These are phyloP conservation scores for Reutealis trisperma DNA, from an alignment of 345 rosid species.

Conservation along the genomic window DNA sequence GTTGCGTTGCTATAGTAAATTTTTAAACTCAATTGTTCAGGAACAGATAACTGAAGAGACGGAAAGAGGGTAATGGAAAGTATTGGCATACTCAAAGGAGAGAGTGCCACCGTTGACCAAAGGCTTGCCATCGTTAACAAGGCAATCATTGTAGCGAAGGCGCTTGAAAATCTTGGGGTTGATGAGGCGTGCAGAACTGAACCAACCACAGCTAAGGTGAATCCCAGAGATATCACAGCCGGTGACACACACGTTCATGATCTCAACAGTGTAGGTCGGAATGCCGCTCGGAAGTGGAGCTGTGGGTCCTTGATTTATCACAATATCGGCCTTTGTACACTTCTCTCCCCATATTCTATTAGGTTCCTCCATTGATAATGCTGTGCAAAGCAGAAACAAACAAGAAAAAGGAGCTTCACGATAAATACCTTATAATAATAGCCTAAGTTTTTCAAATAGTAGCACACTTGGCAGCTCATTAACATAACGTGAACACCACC, in stretches of 20 bases:
- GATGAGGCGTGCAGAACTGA: slow-evolving; percentile 72
- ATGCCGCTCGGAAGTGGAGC: slow-evolving; percentile 71
- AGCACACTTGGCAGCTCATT: slow-evolving; percentile 11
- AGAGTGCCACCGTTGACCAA: slow-evolving; percentile 54
- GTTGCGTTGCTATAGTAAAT: background rate
- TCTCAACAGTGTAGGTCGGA: slow-evolving; percentile 79
- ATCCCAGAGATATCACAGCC: slow-evolving; percentile 72
- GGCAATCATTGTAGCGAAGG: slow-evolving; percentile 76
- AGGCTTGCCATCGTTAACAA: slow-evolving; percentile 82
- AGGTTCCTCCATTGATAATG: slow-evolving; percentile 41
- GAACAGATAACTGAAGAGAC: slow-evolving; percentile 66
- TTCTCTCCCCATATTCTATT: slow-evolving; percentile 56
- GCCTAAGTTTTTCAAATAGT: background rate
- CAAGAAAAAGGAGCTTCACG: background rate
- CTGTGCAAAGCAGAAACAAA: slow-evolving; percentile 18
- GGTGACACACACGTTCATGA: slow-evolving; percentile 58
- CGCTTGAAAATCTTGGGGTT: slow-evolving; percentile 87
- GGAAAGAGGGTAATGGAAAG: slow-evolving; percentile 65
- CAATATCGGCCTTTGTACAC: slow-evolving; percentile 61
- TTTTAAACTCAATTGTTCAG: slow-evolving; percentile 12
- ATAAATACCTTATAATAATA: slow-evolving; percentile 16
- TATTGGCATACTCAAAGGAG: slow-evolving; percentile 76
- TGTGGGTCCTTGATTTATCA: slow-evolving; percentile 67
- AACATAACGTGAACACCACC: slow-evolving; percentile 6
- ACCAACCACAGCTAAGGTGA: slow-evolving; percentile 87